Evolutionary conservation across 257 asterid species (phyloP).

Genomic region (Osmanthus fragrans): DNA sequence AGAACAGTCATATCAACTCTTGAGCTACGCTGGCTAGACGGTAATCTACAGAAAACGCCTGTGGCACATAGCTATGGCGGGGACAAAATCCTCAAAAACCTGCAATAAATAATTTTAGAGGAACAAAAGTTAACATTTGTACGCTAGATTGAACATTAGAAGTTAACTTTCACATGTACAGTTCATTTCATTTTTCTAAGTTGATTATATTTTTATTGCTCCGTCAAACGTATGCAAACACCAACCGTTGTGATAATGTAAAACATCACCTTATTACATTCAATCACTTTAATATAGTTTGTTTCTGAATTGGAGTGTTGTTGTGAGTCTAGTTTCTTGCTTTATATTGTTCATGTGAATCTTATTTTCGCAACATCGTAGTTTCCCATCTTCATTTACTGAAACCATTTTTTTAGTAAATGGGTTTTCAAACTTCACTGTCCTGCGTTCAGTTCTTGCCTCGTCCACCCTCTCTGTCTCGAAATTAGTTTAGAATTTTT

Average conservation of each 20-base stretch:
- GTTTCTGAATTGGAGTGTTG: not conserved
- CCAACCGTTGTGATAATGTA: not conserved
- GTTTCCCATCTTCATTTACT: not conserved
- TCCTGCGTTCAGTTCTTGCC: not conserved
- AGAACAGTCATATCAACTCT: slow-evolving; percentile 32
- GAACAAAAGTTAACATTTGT: not conserved
- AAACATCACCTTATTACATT: not conserved
- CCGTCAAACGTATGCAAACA: not conserved
- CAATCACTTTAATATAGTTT: not conserved
- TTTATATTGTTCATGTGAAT: not conserved
- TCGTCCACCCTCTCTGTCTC: too few relatives aligned
- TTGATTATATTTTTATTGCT: not conserved
- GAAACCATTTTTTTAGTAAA: not conserved
- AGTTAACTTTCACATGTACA: not conserved
- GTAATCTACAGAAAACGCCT: not conserved
- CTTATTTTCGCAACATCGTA: too few relatives aligned
- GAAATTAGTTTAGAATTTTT: too few relatives aligned
- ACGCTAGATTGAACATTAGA: not conserved
- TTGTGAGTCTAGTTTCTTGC: not conserved
- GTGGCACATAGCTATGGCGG: not conserved
- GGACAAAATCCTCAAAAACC: not conserved
- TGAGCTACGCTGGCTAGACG: slow-evolving; percentile 10
- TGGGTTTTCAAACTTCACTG: not conserved
- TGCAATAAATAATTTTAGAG: not conserved
- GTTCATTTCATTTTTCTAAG: not conserved